Percentiles rank a stretch among this genome's conserved stretches.
These are phyloP conservation scores for Candida wancherniae DNA, from an alignment of 805 yeast genomes.

Conservation along the genomic window DNA sequence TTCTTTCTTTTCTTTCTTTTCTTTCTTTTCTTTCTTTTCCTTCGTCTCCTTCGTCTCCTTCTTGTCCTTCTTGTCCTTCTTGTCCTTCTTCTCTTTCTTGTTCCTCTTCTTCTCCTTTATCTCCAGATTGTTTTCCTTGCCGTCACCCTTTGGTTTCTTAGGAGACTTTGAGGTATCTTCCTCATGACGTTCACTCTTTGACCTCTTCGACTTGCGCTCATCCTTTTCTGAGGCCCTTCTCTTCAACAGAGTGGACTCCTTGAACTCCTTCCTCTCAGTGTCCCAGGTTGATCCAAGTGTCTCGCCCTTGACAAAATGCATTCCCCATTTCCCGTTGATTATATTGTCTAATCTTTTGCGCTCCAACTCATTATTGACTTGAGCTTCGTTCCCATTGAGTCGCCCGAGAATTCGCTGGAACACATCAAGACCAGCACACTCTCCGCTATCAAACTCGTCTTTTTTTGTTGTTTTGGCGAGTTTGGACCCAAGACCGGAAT, in stretches of 20 bases:
- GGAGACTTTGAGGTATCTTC: slow-evolving; percentile 4
- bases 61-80: slow-evolving; percentile 19
- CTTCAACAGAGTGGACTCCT: slow-evolving; percentile 14
- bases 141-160: slow-evolving; percentile 8
- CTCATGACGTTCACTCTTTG: slow-evolving; percentile 2
- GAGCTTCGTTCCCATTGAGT: slow-evolving; percentile 79
- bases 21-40: slow-evolving; percentile 12
- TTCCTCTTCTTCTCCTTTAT: slow-evolving; percentile 28
- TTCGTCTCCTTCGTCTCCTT: slow-evolving; percentile 17
- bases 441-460: slow-evolving; percentile 74
- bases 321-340: slow-evolving; percentile 83
- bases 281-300: slow-evolving; percentile 83
- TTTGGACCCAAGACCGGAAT: slow-evolving; percentile 84
- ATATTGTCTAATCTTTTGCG: slow-evolving; percentile 63
- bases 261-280: slow-evolving; percentile 35
- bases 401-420: slow-evolving; percentile 88
- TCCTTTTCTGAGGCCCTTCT: slow-evolving; percentile 20
- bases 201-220: slow-evolving; percentile 12
- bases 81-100: slow-evolving; percentile 18
- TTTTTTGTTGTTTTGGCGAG: slow-evolving; percentile 51
- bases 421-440: slow-evolving; percentile 86
- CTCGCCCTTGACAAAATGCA: slow-evolving; percentile 82
- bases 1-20: slow-evolving; percentile 12
- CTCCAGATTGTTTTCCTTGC: slow-evolving; percentile 9
- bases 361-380: slow-evolving; percentile 60